Evolutionary conservation across 805 yeast species (phyloP), one percentile per base, ranked within the genome.

Genomic region (Candida insectorum): DNA sequence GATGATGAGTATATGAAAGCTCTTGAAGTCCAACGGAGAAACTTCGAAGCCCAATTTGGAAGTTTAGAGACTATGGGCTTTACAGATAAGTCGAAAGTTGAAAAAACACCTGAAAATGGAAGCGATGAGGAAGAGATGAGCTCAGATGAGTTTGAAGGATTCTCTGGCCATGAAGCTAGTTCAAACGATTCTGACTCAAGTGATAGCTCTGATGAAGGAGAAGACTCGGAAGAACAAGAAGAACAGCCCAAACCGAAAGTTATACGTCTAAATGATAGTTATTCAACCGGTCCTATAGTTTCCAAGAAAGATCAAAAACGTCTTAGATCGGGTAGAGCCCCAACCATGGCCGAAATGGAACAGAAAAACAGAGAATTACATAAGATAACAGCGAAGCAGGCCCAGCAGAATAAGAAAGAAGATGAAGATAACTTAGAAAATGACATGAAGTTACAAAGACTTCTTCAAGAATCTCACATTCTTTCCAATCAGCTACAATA

Each of bases 391-490:
- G 60, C 58, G 33, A 58, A 53, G 41, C 68, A 62, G 40, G 53
- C 56, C 40, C 52, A 56, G 25, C 46, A 60, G 41, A 54, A 60
- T 6, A 58, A 58, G 19, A 51, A 60, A 40, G 73, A 67, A 36
- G 71, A 66, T 33, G 54, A 49, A 6, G 72, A 80, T 17, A 76
- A 83, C 47, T 47, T 81, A 41, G 73, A 79, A 39, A 81, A 82
- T 44, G 93, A 83, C 54, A 49, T 81, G n/a, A 84, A 79, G 45
- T 60, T 85, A 30, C 89, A 84, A 51, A 60, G 88, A 37, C 70
- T 85, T 26, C 52, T 85, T 16, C 64, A 70, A 39, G 93, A 85
- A 54, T 82, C 91, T 0, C 91, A 84, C 54, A 76, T 85, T 16
- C 54, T 76, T 27, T 62, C 74, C 6, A 56, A 58, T 30, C 52